phyloP scores from a whole-genome alignment of 2,329 filamentous ascomycete genomes.

The Tolypocladium paradoxum region DNA sequence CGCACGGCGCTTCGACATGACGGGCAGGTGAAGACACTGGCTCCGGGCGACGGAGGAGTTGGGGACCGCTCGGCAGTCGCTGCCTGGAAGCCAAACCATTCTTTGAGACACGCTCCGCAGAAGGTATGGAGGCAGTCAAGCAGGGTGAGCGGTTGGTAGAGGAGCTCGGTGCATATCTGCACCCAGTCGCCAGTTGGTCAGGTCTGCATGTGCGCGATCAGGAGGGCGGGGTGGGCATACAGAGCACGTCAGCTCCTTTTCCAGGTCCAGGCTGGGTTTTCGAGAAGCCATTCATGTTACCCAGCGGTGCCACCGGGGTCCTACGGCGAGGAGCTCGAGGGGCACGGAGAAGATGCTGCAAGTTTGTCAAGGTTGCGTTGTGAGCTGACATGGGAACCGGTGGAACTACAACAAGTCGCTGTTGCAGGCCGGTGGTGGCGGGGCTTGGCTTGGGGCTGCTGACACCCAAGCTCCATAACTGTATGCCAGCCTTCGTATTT shows the following conservation, averaged over 20 bases:
- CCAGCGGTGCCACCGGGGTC: not conserved
- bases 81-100: conserved; percentile 86
- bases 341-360: not conserved
- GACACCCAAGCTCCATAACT: not conserved
- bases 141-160: conserved; percentile 82
- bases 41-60: conserved; percentile 34
- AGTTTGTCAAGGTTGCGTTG: not conserved
- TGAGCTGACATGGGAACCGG: not conserved
- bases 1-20: conserved; percentile 81
- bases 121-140: conserved; percentile 94
- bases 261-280: conserved; percentile 56
- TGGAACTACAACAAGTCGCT: too few species aligned
- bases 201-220: not conserved
- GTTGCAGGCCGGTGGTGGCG: not conserved
- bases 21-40: conserved; percentile 70
- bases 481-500: not conserved
- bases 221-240: conserved; percentile 39
- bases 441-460: not conserved
- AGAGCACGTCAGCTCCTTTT: conserved; percentile 91
- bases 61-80: conserved; percentile 42
- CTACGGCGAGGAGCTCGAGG: conserved; percentile 1
- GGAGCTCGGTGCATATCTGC: conserved; percentile 92
- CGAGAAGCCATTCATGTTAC: conserved; percentile 38
- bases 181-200: conserved; percentile 1
- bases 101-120: conserved; percentile 88